Percentiles rank a stretch among this genome's conserved stretches.
Conservation (phyloP, 2,329 filamentous ascomycete genomes). For the Xylaria sp. region DNA sequence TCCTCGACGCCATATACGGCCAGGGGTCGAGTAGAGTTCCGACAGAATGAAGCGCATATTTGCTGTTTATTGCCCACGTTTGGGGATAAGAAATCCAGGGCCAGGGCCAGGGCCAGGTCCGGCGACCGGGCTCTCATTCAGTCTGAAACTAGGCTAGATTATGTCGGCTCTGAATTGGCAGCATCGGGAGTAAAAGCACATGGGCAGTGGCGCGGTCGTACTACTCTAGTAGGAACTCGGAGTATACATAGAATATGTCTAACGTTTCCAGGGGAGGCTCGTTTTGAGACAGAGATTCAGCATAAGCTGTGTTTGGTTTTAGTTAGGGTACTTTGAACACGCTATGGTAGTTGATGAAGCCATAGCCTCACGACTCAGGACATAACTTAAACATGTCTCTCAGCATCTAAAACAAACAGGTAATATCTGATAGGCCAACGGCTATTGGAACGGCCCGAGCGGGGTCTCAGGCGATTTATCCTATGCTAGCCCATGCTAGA, state of each 20-base stretch:
- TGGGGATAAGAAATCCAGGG: not conserved
- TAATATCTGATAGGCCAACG: not conserved
- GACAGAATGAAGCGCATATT: too few species aligned
- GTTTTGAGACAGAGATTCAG: constrained; percentile 3
- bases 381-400: not conserved
- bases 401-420: not conserved
- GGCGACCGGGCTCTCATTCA: not conserved
- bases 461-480: not conserved
- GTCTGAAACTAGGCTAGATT: not conserved
- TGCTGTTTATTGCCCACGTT: not conserved
- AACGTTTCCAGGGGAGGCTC: not conserved
- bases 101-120: not conserved
- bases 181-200: constrained; percentile 3
- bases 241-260: constrained; percentile 13
- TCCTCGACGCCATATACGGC: too few species aligned
- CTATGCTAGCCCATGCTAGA: not conserved
- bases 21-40: too few species aligned
- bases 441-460: not conserved
- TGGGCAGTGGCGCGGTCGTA: not conserved
- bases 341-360: not conserved
- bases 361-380: not conserved
- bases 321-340: not conserved
- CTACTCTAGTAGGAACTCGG: constrained; percentile 5
- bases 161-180: not conserved
- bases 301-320: not conserved